These are phyloP conservation scores for Rhizopus sp. DNA, from an alignment of 371 early-diverging fungal species.

Conservation along the genomic window DNA sequence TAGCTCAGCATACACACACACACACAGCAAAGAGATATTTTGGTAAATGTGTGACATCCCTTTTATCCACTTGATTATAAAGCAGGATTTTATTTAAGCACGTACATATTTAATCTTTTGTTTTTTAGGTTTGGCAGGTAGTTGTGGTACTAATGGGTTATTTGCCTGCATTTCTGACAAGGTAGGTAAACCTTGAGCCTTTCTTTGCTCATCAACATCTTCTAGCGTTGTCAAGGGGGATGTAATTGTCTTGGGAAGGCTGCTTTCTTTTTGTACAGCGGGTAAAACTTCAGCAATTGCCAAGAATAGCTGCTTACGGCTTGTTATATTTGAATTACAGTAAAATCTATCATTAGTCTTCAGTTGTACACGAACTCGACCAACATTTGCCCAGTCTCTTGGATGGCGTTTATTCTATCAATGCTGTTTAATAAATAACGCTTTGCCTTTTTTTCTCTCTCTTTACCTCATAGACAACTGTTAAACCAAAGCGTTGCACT, in stretches of 20 bases:
- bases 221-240: slow-evolving; percentile 40
- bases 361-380: slow-evolving; percentile 56
- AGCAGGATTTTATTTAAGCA: slow-evolving; percentile 15
- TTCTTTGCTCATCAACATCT: slow-evolving; percentile 50
- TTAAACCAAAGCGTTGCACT: slow-evolving; percentile 55
- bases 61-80: neutral
- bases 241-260: slow-evolving; percentile 37
- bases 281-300: slow-evolving; percentile 45
- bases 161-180: slow-evolving; percentile 43
- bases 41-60: too few species aligned
- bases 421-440: neutral
- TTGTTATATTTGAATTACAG: slow-evolving; percentile 27
- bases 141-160: slow-evolving; percentile 15
- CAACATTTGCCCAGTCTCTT: slow-evolving; percentile 63
- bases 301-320: slow-evolving; percentile 38
- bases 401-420: slow-evolving; percentile 54
- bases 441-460: slow-evolving; percentile 1
- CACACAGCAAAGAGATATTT: too few species aligned
- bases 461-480: slow-evolving; percentile 59
- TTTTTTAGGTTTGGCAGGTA: slow-evolving; percentile 38
- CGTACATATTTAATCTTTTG: slow-evolving; percentile 49
- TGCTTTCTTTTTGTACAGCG: slow-evolving; percentile 33
- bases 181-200: slow-evolving; percentile 50
- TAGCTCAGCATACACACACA: too few species aligned
- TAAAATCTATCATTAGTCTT: slow-evolving; percentile 40